A percentile compares a stretch with the other conserved stretches of the same genome.
phyloP scores from a whole-genome alignment of 495 filamentous ascomycete species.

The Podospora australis region DNA sequence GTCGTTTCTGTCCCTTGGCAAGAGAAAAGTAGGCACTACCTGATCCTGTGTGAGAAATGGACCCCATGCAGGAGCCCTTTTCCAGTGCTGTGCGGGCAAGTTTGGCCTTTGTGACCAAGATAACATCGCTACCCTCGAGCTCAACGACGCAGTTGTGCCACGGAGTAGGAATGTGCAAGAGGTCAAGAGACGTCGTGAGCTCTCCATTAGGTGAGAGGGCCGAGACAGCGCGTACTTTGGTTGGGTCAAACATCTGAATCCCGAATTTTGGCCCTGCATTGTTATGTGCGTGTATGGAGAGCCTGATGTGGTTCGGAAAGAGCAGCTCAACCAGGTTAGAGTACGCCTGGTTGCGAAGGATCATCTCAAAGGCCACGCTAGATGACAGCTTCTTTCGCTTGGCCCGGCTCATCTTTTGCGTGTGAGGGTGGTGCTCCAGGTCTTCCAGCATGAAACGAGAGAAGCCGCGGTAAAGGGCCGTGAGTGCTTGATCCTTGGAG shows the following conservation, averaged over 20 bases:
- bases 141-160: constrained; percentile 16
- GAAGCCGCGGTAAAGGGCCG: constrained; percentile 40
- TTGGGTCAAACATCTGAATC: constrained; percentile 14
- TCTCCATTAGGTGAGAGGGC: constrained; percentile 10
- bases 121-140: constrained; percentile 7
- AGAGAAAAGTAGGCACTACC: constrained; percentile 8
- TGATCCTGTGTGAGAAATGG: background rate
- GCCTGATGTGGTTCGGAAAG: constrained; percentile 5
- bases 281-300: constrained; percentile 18
- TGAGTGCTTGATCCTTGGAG: constrained; percentile 23
- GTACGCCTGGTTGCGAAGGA: constrained; percentile 17
- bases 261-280: constrained; percentile 17
- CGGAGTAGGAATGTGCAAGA: constrained; percentile 16
- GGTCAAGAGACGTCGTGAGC: constrained; percentile 14
- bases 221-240: constrained; percentile 7
- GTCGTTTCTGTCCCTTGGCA: background rate
- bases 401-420: constrained; percentile 13
- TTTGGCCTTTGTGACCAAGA: constrained; percentile 16
- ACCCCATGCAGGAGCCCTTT: constrained; percentile 5
- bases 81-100: constrained; percentile 9
- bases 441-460: constrained; percentile 44
- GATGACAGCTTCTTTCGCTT: constrained; percentile 16
- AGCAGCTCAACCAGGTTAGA: constrained; percentile 9
- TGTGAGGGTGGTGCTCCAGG: constrained; percentile 25
- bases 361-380: constrained; percentile 18